phyloP scores from a whole-genome alignment of 2,329 filamentous ascomycete species.

The Venturia carpophila region DNA sequence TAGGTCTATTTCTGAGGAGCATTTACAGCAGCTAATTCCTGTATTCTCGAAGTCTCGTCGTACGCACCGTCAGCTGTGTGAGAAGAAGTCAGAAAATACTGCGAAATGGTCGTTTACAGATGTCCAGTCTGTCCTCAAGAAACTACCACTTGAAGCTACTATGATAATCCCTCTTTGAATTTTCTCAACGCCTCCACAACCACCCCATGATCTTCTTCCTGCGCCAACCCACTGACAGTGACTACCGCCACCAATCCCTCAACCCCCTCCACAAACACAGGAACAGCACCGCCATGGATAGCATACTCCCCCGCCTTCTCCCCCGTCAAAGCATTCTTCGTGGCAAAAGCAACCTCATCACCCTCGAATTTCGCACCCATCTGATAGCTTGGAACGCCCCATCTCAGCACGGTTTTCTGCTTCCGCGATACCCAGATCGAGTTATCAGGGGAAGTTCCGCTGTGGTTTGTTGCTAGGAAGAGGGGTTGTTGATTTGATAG shows the following conservation, averaged over 20 bases:
- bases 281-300: slow-evolving; percentile 70
- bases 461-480: slow-evolving; percentile 61
- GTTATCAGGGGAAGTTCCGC: slow-evolving; percentile 63
- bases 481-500: slow-evolving; percentile 55
- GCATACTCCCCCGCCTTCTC: slow-evolving; percentile 54
- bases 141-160: neutral
- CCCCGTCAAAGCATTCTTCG: slow-evolving; percentile 55
- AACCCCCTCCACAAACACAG: slow-evolving; percentile 62
- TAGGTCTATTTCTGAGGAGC: too few relatives aligned
- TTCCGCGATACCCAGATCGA: slow-evolving; percentile 58
- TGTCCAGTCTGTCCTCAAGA: neutral
- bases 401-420: slow-evolving; percentile 62
- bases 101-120: too few relatives aligned
- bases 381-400: slow-evolving; percentile 62
- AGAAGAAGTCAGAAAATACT: too few relatives aligned
- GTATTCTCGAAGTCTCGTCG: too few relatives aligned
- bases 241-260: slow-evolving; percentile 70
- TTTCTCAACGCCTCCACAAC: slow-evolving; percentile 61
- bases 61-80: too few relatives aligned
- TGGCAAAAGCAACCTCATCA: slow-evolving; percentile 56
- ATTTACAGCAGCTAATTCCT: too few relatives aligned
- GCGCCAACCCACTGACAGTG: slow-evolving; percentile 67
- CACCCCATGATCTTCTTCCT: slow-evolving; percentile 69
- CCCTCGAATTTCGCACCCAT: slow-evolving; percentile 59
- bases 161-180: slow-evolving; percentile 30